Evolutionary conservation across 2,329 filamentous ascomycete genomes (phyloP).

Genomic region (Sphaerostilbella broomeana): DNA sequence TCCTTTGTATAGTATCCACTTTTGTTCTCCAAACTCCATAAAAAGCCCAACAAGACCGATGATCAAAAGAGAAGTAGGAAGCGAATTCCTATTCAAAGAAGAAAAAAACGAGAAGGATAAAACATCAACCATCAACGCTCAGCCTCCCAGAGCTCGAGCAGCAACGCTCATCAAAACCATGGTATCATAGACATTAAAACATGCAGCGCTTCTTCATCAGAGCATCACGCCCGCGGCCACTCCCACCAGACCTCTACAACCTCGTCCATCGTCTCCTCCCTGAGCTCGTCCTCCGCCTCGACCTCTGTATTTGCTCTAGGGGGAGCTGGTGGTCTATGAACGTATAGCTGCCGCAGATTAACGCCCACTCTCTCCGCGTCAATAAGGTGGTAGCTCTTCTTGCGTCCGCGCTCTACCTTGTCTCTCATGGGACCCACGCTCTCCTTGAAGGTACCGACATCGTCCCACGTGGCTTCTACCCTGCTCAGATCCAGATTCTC

Average conservation of each 20-base stretch:
- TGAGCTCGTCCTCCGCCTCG: constrained; percentile 32
- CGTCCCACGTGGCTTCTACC: constrained; percentile 50
- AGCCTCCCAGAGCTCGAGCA: too few relatives aligned
- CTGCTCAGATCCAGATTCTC: constrained; percentile 36
- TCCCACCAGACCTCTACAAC: constrained; percentile 45
- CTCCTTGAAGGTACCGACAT: constrained; percentile 43
- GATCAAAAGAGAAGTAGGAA: too few relatives aligned
- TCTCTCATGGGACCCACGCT: constrained; percentile 46
- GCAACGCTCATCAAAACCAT: too few relatives aligned
- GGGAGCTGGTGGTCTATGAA: too few relatives aligned
- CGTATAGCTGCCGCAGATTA: constrained; percentile 49
- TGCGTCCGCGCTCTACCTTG: constrained; percentile 31
- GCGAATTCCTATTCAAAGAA: too few relatives aligned
- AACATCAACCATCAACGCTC: too few relatives aligned
- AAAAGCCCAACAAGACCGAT: too few relatives aligned
- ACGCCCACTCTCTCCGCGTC: constrained; percentile 38
- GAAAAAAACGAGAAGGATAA: too few relatives aligned
- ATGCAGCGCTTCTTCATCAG: too few relatives aligned
- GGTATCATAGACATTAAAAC: too few relatives aligned
- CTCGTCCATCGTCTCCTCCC: constrained; percentile 34
- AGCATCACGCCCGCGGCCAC: constrained; percentile 14
- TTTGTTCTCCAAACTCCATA: too few relatives aligned
- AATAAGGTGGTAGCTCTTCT: constrained; percentile 45
- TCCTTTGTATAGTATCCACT: too few relatives aligned
- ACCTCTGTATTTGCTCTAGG: not conserved